Percentiles rank a stretch among this genome's conserved stretches.
phyloP scores from a whole-genome alignment of 306 rosid species.

The Cicer pinnatifidum region DNA sequence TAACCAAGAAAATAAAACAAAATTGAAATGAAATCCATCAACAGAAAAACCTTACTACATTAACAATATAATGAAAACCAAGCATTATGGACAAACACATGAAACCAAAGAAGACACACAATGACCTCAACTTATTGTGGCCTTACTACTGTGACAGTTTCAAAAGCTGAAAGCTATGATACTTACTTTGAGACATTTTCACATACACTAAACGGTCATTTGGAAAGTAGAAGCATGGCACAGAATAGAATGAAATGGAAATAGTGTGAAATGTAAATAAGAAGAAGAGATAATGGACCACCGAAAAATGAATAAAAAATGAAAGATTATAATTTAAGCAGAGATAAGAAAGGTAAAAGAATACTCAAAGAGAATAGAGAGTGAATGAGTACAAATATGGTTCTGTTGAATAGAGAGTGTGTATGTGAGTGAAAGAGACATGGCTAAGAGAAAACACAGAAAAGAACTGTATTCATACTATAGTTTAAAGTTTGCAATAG shows the following conservation, averaged over 20 bases:
- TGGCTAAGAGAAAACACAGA: slow-evolving; percentile 5
- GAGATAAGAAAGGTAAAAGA: slow-evolving; percentile 1
- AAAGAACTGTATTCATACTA: not conserved
- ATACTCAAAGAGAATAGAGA: not conserved
- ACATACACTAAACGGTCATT: not conserved
- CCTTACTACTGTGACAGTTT: not conserved
- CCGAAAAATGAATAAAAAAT: too few relatives aligned
- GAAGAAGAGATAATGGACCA: slow-evolving; percentile 13
- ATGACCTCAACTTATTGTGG: not conserved
- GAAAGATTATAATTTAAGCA: too few relatives aligned
- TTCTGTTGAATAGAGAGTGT: not conserved
- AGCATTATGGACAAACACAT: slow-evolving; percentile 41
- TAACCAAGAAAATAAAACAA: not conserved
- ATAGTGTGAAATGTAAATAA: not conserved
- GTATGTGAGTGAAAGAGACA: slow-evolving; percentile 24
- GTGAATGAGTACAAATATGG: slow-evolving; percentile 27
- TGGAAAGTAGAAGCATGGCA: slow-evolving; percentile 23
- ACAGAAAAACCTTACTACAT: slow-evolving; percentile 28
- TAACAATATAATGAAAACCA: not conserved
- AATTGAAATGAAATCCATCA: slow-evolving; percentile 5
- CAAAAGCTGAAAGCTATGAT: slow-evolving; percentile 22
- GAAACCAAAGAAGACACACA: slow-evolving; percentile 29
- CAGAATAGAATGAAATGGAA: slow-evolving; percentile 32
- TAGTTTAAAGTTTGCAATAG: not conserved
- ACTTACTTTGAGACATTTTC: slow-evolving; percentile 32